A percentile compares a stretch with the other conserved stretches of the same genome.
Conservation (phyloP, 352 stramenopile genomes). For the Globisporangium splendens region DNA sequence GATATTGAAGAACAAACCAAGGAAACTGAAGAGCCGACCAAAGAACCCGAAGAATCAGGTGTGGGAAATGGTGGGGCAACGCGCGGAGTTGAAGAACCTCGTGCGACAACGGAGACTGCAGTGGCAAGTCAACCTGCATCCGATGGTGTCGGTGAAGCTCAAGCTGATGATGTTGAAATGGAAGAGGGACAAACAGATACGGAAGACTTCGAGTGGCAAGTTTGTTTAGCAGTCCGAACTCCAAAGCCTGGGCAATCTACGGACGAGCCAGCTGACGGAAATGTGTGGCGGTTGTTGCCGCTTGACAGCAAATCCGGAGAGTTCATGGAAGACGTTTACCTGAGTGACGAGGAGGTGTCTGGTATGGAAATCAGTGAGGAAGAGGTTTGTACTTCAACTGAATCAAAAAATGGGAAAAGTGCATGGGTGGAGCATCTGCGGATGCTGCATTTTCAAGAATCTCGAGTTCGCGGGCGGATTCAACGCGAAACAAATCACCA, state of each 20-base stretch:
- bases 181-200: conserved; percentile 11
- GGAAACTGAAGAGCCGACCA: conserved; percentile 7
- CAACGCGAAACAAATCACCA: conserved; percentile 53
- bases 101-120: background rate
- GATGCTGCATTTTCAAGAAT: conserved; percentile 53
- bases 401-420: conserved; percentile 20
- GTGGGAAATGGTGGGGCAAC: conserved; percentile 11
- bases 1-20: conserved; percentile 6
- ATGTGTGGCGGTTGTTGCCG: conserved; percentile 55
- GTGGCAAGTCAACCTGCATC: background rate
- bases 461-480: conserved; percentile 45
- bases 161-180: conserved; percentile 15
- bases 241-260: conserved; percentile 2
- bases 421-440: conserved; percentile 51
- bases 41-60: conserved; percentile 4
- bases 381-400: conserved; percentile 47
- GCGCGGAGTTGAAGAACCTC: conserved; percentile 7
- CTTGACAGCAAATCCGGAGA: conserved; percentile 43
- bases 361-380: conserved; percentile 66
- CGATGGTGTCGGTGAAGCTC: background rate
- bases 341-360: conserved; percentile 53
- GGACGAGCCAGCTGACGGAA: conserved; percentile 1
- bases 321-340: conserved; percentile 49
- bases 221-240: conserved; percentile 43
- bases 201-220: conserved; percentile 37